A percentile compares a stretch with the other conserved stretches of the same genome.
Evolutionary conservation across 1,139 yeast species (phyloP).

Genomic region (Sugiyamaella novakii): DNA sequence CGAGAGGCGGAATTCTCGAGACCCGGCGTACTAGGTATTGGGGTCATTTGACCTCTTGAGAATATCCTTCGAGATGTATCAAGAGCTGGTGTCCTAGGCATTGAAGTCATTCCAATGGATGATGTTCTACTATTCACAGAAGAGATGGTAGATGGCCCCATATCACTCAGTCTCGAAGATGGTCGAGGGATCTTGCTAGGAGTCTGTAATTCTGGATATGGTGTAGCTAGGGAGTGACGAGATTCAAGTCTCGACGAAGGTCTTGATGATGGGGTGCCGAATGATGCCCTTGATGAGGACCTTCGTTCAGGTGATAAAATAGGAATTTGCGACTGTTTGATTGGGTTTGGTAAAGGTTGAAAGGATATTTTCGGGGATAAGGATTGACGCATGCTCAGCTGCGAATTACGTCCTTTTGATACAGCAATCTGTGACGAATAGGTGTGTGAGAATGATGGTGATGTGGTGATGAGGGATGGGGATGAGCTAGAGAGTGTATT

Average conservation of each 20-base stretch:
- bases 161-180: constrained; percentile 17
- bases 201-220: constrained; percentile 17
- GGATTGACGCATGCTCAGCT: constrained; percentile 3
- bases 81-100: constrained; percentile 3
- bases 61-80: background rate
- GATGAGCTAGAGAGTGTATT: no score
- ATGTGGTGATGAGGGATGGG: background rate
- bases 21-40: background rate
- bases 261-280: constrained; percentile 14
- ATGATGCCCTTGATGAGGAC: constrained; percentile 12
- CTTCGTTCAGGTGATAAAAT: constrained; percentile 22
- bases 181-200: constrained; percentile 25
- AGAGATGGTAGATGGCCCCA: background rate
- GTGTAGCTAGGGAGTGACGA: constrained; percentile 1
- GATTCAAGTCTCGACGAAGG: constrained; percentile 10
- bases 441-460: background rate
- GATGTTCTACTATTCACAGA: constrained; percentile 9
- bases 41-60: constrained; percentile 8
- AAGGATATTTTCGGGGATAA: constrained; percentile 1
- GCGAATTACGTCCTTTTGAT: constrained; percentile 3
- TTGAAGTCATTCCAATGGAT: background rate
- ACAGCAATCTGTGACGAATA: constrained; percentile 3
- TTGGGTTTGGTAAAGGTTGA: background rate
- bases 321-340: constrained; percentile 22
- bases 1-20: background rate